phyloP scores from a whole-genome alignment of 2,329 filamentous ascomycete genomes.

The Aspergillus piperis region DNA sequence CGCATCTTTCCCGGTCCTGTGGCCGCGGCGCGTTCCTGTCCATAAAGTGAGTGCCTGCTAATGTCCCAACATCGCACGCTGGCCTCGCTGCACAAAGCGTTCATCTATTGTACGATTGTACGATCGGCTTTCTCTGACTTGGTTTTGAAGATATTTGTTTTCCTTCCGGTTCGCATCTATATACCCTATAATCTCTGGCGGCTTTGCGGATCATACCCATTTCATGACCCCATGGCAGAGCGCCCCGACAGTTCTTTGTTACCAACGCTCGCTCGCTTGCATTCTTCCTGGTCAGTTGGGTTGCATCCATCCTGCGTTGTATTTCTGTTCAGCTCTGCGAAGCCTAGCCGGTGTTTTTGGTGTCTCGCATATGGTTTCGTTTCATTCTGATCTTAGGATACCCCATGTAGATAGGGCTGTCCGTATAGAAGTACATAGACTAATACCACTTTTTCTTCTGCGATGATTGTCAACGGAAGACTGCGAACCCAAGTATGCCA shows the following conservation, averaged over 20 bases:
- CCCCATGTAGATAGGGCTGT: constrained; percentile 15
- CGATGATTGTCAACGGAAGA: background rate
- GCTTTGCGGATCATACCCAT: constrained; percentile 11
- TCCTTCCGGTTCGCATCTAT: background rate
- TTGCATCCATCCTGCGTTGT: constrained; percentile 10
- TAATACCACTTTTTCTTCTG: constrained; percentile 13
- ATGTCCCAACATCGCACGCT: background rate
- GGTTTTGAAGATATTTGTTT: background rate
- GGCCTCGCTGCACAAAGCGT: background rate
- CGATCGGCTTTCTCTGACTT: background rate
- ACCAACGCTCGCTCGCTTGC: background rate
- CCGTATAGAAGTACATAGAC: constrained; percentile 23
- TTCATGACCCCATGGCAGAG: background rate
- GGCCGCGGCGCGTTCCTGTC: background rate
- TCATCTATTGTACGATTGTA: background rate
- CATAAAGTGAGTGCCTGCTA: background rate
- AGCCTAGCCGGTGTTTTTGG: constrained; percentile 11
- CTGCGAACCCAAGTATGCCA: background rate
- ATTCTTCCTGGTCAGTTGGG: constrained; percentile 1
- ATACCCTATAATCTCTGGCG: constrained; percentile 4
- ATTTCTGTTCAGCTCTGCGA: constrained; percentile 4
- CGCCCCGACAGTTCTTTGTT: background rate
- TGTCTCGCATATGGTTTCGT: constrained; percentile 9
- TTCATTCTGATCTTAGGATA: constrained; percentile 14
- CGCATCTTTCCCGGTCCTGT: background rate